A percentile compares a stretch with the other conserved stretches of the same genome.
Conservation (phyloP, 1,284 basidiomycete species). For the Neolentinus lepideus region DNA sequence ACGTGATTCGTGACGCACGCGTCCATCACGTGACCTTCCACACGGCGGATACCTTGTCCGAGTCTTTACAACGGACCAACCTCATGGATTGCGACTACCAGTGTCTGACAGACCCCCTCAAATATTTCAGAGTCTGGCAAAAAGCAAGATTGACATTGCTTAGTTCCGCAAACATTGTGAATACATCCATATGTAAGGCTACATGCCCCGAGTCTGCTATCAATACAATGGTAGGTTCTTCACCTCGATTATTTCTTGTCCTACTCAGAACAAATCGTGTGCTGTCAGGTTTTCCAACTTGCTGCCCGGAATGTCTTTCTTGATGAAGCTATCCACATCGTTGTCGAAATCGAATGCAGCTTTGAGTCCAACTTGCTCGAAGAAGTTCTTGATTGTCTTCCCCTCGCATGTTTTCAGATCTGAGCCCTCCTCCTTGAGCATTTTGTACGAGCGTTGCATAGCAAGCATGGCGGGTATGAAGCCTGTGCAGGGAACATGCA, state of each 20-base stretch:
- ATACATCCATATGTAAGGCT: no score
- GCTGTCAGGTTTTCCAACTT: background rate
- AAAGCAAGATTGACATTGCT: no score
- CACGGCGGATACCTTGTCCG: no score
- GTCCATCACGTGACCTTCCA: no score
- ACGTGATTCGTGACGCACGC: no score
- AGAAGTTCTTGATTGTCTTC: conserved; percentile 3
- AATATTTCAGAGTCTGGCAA: no score
- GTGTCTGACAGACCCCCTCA: no score
- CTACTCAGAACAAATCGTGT: conserved; percentile 1
- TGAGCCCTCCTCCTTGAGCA: background rate
- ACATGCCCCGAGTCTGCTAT: no score
- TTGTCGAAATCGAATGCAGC: background rate
- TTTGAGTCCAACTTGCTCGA: conserved; percentile 4
- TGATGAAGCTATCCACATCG: background rate
- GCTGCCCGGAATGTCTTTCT: background rate
- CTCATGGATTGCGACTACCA: no score
- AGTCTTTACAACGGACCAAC: no score
- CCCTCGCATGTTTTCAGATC: conserved; percentile 3
- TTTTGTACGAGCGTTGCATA: conserved; percentile 1
- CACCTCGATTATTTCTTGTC: background rate
- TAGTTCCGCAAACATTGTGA: no score
- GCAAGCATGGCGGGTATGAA: conserved; percentile 3
- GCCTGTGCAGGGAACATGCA: conserved; percentile 15
- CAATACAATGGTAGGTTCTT: background rate